Evolutionary conservation across 2,329 filamentous ascomycete species (phyloP), one percentile per base, ranked within the genome.

Genomic region (Fusarium lyarnte): DNA sequence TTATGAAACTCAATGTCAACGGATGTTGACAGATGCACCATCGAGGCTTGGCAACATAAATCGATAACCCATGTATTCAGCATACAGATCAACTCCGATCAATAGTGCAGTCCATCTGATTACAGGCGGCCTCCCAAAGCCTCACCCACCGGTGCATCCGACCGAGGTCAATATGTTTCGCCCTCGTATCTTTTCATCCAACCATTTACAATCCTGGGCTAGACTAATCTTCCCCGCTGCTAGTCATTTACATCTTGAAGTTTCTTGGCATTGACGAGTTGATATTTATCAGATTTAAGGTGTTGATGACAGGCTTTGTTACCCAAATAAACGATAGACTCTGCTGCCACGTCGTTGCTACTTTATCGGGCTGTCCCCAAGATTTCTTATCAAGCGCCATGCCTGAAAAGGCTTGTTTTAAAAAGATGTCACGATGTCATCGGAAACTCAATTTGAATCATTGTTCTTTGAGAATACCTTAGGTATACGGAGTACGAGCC

Each of bases 181-280:
- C 46, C 29, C 36, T 67, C 63, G 63, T 53, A 67, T 68, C 46
- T 54, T 49, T 68, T 35, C 19, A 43, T 62, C 55, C 54, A 62
- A 42, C 64, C 64, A 67, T 67, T 38, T 29, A 63, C 33, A 13
- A 53, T 17, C 43, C 63, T 49, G 25, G 31, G 10, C 59, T 36
- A 41, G 27, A 49, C 54, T 45, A 21, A 17, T 41, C 23, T 31
- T 16, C 62, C 46, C 64, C 66, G 52, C 64, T 64, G 38, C 36
- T 53, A 62, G 45, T 63, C 64, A 68, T 63, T 63, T 63, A 21
- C 43, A 63, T 63, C 57, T 27, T 41, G 45, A 35, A 38, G 41
- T 12, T 17, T 63, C 64, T 69, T 69, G 66, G 66, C 66, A 25
- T 69, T 69, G 66, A 69, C 64, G 46, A 36, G 64, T 69, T 55